phyloP scores from a whole-genome alignment of 306 rosid genomes.

The Abrus precatorius region DNA sequence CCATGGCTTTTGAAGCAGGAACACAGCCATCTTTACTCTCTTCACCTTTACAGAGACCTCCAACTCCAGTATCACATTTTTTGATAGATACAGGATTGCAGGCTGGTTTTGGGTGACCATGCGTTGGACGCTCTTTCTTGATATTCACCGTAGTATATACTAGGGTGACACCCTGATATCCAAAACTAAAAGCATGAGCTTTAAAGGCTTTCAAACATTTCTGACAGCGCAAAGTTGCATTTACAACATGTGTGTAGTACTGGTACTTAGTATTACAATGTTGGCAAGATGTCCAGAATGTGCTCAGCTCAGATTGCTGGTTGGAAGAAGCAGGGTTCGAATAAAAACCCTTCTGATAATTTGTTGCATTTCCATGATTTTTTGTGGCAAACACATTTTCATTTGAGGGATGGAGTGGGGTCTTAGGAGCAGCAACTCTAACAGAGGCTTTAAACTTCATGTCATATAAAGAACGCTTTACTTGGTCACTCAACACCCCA shows the following conservation, averaged over 20 bases:
- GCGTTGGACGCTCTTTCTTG: slow-evolving; percentile 45
- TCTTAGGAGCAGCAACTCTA: slow-evolving; percentile 47
- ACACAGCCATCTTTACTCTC: slow-evolving; percentile 49
- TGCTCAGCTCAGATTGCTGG: slow-evolving; percentile 47
- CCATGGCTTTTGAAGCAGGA: slow-evolving; percentile 49
- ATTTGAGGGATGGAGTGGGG: slow-evolving; percentile 53
- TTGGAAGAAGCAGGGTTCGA: slow-evolving; percentile 46
- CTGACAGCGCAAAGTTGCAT: slow-evolving; percentile 57
- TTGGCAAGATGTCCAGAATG: slow-evolving; percentile 78
- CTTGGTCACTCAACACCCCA: slow-evolving; percentile 68
- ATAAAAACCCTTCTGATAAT: slow-evolving; percentile 35
- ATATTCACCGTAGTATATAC: slow-evolving; percentile 31
- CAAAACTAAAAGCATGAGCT: slow-evolving; percentile 54
- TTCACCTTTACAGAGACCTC: slow-evolving; percentile 43
- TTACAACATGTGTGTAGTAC: slow-evolving; percentile 41
- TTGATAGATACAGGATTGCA: slow-evolving; percentile 42
- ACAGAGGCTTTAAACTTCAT: slow-evolving; percentile 40
- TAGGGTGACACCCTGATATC: slow-evolving; percentile 39
- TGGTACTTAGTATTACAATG: slow-evolving; percentile 60
- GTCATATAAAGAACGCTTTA: slow-evolving; percentile 64
- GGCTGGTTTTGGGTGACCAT: slow-evolving; percentile 33
- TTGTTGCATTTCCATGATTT: slow-evolving; percentile 42
- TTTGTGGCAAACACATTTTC: slow-evolving; percentile 46
- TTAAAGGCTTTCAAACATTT: slow-evolving; percentile 58
- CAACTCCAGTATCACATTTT: slow-evolving; percentile 50